Evolutionary conservation across 768 basidiomycete genomes (phyloP).

Genomic region (Inosperma sp.): DNA sequence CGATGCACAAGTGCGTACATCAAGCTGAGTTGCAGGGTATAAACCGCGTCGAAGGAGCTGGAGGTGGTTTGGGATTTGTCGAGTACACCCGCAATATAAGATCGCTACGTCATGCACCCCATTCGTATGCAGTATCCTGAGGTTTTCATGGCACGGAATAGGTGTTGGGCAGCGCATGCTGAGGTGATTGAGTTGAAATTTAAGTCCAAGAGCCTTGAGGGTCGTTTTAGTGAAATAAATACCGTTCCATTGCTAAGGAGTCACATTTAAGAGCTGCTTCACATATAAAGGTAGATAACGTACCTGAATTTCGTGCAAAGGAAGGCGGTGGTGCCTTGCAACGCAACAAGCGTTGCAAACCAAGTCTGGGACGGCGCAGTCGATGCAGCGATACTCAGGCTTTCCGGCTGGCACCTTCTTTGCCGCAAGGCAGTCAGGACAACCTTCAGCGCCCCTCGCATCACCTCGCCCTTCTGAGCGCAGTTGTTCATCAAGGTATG

Average conservation of each 20-base stretch:
- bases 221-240: not conserved
- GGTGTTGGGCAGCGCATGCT: not conserved
- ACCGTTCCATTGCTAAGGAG: not conserved
- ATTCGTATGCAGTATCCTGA: slow-evolving; percentile 5
- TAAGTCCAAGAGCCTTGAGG: not conserved
- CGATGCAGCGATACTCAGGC: not conserved
- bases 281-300: not conserved
- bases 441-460: no score
- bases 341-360: not conserved
- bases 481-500: not conserved
- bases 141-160: not conserved
- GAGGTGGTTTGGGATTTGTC: not conserved
- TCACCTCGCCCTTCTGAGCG: not conserved
- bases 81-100: not conserved
- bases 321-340: not conserved
- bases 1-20: not conserved
- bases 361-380: not conserved
- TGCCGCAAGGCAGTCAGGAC: not conserved
- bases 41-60: slow-evolving; percentile 4
- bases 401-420: not conserved
- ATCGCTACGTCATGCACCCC: slow-evolving; percentile 1
- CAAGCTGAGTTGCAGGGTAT: slow-evolving; percentile 2
- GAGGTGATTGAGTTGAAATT: not conserved
- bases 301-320: not conserved
- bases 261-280: not conserved